phyloP scores from a whole-genome alignment of 345 rosid species.

The Eucalyptus polyanthemos region DNA sequence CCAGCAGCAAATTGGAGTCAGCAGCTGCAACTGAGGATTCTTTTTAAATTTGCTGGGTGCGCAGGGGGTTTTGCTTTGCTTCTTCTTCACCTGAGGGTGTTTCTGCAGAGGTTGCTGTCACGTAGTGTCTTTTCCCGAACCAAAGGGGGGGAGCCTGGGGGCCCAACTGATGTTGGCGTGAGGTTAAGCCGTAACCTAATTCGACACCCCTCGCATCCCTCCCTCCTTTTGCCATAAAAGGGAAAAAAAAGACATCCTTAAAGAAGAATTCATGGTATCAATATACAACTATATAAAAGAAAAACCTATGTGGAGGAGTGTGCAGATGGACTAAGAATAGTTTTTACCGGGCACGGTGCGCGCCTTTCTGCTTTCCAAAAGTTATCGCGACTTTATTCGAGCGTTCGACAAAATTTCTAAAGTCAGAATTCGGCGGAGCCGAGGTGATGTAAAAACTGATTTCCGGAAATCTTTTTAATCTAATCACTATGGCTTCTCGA shows the following conservation, averaged over 20 bases:
- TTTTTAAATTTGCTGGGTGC: not conserved
- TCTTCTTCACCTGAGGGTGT: not conserved
- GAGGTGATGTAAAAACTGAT: not conserved
- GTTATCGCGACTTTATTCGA: not conserved
- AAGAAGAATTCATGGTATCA: not conserved
- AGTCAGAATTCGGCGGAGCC: not conserved
- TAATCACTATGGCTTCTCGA: not conserved
- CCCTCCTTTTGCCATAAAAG: not conserved
- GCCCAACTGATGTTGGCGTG: not conserved
- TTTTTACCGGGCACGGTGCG: not conserved
- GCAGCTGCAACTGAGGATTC: not conserved
- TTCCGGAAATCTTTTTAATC: not conserved
- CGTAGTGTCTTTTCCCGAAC: constrained; percentile 14
- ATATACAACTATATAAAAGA: not conserved
- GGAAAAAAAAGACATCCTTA: not conserved
- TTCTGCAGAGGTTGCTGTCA: not conserved
- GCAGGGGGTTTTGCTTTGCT: not conserved
- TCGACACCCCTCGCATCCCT: not conserved
- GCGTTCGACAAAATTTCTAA: not conserved
- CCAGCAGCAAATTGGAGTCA: not conserved
- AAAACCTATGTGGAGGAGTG: not conserved
- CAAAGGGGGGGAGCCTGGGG: constrained; percentile 1
- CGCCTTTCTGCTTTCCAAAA: not conserved
- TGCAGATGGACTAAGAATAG: not conserved
- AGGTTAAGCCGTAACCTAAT: not conserved